These are phyloP conservation scores for Macrolepiota fuliginosa DNA, from an alignment of 768 basidiomycete species.

Conservation along the genomic window DNA sequence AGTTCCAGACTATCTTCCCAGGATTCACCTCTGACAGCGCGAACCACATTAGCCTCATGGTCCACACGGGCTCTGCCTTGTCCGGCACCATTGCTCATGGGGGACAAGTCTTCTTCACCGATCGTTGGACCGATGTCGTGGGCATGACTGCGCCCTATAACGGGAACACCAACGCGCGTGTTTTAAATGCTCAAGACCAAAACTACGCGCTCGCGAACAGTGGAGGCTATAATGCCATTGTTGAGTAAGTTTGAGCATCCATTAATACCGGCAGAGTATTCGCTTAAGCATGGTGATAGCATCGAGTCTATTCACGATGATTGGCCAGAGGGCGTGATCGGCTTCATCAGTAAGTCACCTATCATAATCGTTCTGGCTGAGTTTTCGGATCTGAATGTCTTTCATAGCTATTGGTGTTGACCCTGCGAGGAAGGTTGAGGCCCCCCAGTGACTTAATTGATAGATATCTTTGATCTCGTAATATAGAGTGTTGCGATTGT, in stretches of 20 bases:
- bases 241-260: slow-evolving; percentile 26
- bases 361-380: not conserved
- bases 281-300: slow-evolving; percentile 12
- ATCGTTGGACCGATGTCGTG: slow-evolving; percentile 31
- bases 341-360: slow-evolving; percentile 23
- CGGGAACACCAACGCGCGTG: slow-evolving; percentile 24
- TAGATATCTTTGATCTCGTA: not conserved
- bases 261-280: not conserved
- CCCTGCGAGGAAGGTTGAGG: slow-evolving; percentile 16
- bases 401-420: slow-evolving; percentile 25
- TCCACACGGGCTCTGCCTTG: slow-evolving; percentile 25
- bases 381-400: not conserved
- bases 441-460: not conserved
- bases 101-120: slow-evolving; percentile 39
- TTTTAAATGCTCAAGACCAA: slow-evolving; percentile 29
- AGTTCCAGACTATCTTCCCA: slow-evolving; percentile 36
- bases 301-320: slow-evolving; percentile 22
- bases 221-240: slow-evolving; percentile 25
- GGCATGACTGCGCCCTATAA: slow-evolving; percentile 26
- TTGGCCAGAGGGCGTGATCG: slow-evolving; percentile 24
- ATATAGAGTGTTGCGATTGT: not conserved
- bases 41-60: slow-evolving; percentile 34
- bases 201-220: slow-evolving; percentile 22
- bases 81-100: slow-evolving; percentile 27
- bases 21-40: slow-evolving; percentile 32